Evolutionary conservation across 805 yeast genomes (phyloP).

Genomic region (Candida endomychidarum): DNA sequence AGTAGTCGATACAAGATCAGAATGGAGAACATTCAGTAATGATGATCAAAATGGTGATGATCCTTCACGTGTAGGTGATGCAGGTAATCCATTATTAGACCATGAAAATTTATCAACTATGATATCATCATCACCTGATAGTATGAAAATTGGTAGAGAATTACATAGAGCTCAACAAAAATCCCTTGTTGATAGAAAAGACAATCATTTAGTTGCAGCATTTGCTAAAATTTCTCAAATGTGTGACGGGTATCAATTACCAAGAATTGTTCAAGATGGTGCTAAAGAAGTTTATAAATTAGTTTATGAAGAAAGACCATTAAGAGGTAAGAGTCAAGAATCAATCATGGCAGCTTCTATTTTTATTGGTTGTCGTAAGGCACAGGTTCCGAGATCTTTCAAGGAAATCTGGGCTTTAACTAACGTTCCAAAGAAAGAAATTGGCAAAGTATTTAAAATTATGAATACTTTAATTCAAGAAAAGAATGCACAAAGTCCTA

Average conservation of each 20-base stretch:
- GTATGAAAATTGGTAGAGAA: constrained; percentile 83
- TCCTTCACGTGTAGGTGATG: constrained; percentile 99
- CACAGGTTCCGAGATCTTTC: constrained; percentile 90
- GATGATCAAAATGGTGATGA: constrained; percentile 98
- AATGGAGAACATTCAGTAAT: constrained; percentile 97
- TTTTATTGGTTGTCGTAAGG: constrained; percentile 90
- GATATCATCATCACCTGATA: constrained; percentile 85
- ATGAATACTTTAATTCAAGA: constrained; percentile 61
- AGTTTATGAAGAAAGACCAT: constrained; percentile 80
- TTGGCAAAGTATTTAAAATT: constrained; percentile 85
- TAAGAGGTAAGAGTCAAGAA: constrained; percentile 90
- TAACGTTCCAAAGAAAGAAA: constrained; percentile 89
- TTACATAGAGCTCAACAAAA: constrained; percentile 86
- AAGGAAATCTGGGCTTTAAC: constrained; percentile 95
- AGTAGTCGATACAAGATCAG: constrained; percentile 92
- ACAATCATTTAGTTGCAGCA: constrained; percentile 83
- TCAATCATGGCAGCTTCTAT: constrained; percentile 96
- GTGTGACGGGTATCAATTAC: constrained; percentile 95
- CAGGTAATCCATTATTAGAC: constrained; percentile 87
- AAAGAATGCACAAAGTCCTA: constrained; percentile 54
- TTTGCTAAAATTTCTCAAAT: constrained; percentile 88
- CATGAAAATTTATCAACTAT: constrained; percentile 90
- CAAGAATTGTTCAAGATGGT: constrained; percentile 94
- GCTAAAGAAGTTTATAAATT: constrained; percentile 94
- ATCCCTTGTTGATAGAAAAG: constrained; percentile 82